phyloP scores from a whole-genome alignment of 176 grass and related monocot species.

The Ensete glaucum region DNA sequence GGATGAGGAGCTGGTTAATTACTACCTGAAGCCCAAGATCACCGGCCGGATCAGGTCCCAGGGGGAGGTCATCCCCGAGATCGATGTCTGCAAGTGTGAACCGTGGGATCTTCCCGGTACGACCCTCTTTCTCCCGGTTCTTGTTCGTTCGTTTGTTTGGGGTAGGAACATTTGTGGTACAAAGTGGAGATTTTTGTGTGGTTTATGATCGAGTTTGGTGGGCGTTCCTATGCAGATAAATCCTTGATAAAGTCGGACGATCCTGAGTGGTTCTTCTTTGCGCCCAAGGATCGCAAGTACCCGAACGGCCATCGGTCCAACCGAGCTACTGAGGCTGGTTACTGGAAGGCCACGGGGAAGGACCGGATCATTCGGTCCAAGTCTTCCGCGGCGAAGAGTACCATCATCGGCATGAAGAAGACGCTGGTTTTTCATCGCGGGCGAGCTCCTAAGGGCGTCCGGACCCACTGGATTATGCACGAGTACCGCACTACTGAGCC shows the following conservation, averaged over 20 bases:
- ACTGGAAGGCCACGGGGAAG: constrained; percentile 93
- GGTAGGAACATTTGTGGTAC: neutral
- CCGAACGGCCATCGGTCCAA: constrained; percentile 73
- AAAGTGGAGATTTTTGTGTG: too few relatives aligned
- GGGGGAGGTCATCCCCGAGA: constrained; percentile 76
- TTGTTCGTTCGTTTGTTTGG: neutral
- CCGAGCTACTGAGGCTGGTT: constrained; percentile 68
- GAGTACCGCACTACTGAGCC: constrained; percentile 88
- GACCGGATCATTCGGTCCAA: constrained; percentile 59
- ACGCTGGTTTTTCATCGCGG: constrained; percentile 85
- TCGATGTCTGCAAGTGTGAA: constrained; percentile 99
- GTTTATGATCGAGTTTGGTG: too few relatives aligned
- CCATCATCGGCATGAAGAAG: constrained; percentile 82
- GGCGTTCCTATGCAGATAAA: neutral
- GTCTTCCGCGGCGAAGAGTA: constrained; percentile 33
- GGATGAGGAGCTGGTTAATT: constrained; percentile 84
- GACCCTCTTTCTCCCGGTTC: neutral
- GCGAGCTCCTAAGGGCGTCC: constrained; percentile 61
- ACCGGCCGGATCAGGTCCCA: constrained; percentile 55
- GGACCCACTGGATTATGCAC: constrained; percentile 87
- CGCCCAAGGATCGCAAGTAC: constrained; percentile 90
- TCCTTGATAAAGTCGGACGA: constrained; percentile 38
- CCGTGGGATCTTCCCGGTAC: constrained; percentile 93
- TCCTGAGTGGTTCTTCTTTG: constrained; percentile 94
- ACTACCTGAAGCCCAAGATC: constrained; percentile 98